Conservation (phyloP, 2,329 filamentous ascomycete species). For the Hortaea werneckii region DNA sequence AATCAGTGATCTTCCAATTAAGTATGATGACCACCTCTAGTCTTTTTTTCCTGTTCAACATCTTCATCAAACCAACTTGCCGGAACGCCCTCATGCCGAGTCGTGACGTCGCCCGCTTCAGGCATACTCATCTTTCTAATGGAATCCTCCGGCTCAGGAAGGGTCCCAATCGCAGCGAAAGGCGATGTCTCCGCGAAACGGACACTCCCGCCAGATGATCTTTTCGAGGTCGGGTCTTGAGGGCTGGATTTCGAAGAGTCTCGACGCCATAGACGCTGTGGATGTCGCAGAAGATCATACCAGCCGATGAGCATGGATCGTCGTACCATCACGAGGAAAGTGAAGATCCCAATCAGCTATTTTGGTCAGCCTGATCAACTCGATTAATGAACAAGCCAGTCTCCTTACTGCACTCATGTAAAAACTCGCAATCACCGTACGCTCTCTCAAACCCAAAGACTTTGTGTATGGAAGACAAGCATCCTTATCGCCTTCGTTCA, state of each 20-base stretch:
- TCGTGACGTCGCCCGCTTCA: slow-evolving; percentile 8
- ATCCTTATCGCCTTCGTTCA: slow-evolving; percentile 48
- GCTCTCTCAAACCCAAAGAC: slow-evolving; percentile 56
- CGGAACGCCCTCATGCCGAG: slow-evolving; percentile 9
- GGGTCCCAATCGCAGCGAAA: slow-evolving; percentile 8
- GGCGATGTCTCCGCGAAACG: slow-evolving; percentile 1
- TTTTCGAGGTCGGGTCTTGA: not conserved
- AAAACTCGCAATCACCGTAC: slow-evolving; percentile 61
- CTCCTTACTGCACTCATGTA: slow-evolving; percentile 55
- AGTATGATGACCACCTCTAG: too few species aligned
- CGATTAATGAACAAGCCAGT: not conserved
- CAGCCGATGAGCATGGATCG: slow-evolving; percentile 69
- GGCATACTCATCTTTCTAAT: slow-evolving; percentile 3
- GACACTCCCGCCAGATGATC: not conserved
- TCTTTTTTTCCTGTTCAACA: slow-evolving; percentile 1
- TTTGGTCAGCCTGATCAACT: not conserved
- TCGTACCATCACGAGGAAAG: slow-evolving; percentile 63
- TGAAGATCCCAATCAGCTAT: slow-evolving; percentile 72
- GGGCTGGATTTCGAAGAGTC: too few species aligned
- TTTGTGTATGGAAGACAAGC: slow-evolving; percentile 49
- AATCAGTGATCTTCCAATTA: too few species aligned
- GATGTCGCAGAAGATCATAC: slow-evolving; percentile 46
- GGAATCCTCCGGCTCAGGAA: slow-evolving; percentile 7
- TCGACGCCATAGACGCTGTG: not conserved
- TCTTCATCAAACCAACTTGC: slow-evolving; percentile 8